Conservation (phyloP, 129 eudicot genomes). For the Logfia minima region DNA sequence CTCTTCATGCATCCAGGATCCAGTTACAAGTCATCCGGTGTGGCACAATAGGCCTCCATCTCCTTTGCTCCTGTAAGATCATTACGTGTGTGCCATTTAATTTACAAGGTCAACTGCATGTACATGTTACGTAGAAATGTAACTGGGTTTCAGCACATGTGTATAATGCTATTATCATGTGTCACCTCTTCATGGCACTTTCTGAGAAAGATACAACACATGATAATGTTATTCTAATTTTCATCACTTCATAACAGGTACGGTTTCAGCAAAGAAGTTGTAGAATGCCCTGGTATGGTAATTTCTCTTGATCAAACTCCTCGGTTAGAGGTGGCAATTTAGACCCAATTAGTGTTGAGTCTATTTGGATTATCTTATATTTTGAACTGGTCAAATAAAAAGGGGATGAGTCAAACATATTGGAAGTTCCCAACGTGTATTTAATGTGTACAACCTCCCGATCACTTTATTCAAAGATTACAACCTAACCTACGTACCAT, state of each 20-base stretch:
- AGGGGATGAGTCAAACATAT: not conserved
- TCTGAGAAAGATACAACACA: not conserved
- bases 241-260: conserved; percentile 54
- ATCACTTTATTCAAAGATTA: not conserved
- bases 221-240: conserved; percentile 15
- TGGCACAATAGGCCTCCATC: conserved; percentile 79
- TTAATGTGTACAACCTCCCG: not conserved
- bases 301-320: conserved; percentile 16
- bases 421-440: no score
- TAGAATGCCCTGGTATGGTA: conserved; percentile 89
- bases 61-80: conserved; percentile 85
- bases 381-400: not conserved
- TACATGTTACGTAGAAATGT: not conserved
- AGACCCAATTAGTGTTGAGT: not conserved
- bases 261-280: conserved; percentile 91
- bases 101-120: conserved; percentile 4
- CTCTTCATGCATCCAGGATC: conserved; percentile 57
- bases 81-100: conserved; percentile 6
- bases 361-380: not conserved
- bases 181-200: conserved; percentile 7
- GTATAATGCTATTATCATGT: not conserved
- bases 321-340: not conserved
- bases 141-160: not conserved
- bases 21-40: conserved; percentile 78
- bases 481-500: no score